Conservation (phyloP, 2,329 filamentous ascomycete species). For the Incumbomyces lentus region DNA sequence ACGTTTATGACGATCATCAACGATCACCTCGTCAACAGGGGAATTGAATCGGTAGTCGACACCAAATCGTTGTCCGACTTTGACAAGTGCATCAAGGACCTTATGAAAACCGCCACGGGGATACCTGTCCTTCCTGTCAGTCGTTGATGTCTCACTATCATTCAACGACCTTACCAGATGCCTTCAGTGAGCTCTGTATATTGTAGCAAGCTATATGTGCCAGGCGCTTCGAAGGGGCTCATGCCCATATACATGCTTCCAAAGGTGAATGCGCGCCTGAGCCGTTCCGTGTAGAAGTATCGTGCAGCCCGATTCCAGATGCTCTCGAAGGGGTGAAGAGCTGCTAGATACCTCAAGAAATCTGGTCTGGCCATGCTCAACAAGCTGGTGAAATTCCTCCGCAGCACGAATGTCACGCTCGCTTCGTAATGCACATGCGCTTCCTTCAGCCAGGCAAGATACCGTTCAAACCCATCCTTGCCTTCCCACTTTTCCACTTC, state of each 20-base stretch:
- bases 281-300: conserved; percentile 60
- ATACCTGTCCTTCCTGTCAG: conserved; percentile 18
- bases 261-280: conserved; percentile 64
- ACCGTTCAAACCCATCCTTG: conserved; percentile 58
- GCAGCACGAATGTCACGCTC: conserved; percentile 54
- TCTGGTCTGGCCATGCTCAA: conserved; percentile 46
- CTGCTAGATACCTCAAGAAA: conserved; percentile 50
- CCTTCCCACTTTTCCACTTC: conserved; percentile 67
- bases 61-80: conserved; percentile 51
- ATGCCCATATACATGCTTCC: conserved; percentile 78
- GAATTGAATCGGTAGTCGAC: conserved; percentile 53
- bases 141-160: neutral
- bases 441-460: conserved; percentile 56
- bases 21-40: conserved; percentile 46
- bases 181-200: conserved; percentile 68
- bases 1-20: conserved; percentile 41
- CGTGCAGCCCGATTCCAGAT: conserved; percentile 55
- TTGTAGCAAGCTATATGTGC: conserved; percentile 62
- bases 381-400: conserved; percentile 55
- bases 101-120: conserved; percentile 56
- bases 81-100: conserved; percentile 52
- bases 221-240: conserved; percentile 65
- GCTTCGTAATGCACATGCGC: conserved; percentile 61
- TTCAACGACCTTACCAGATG: conserved; percentile 50
- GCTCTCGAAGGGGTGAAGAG: conserved; percentile 59